Base-by-base conservation (phyloP, 306 rosid genomes). In the Prinsepia uniflora region DNA sequence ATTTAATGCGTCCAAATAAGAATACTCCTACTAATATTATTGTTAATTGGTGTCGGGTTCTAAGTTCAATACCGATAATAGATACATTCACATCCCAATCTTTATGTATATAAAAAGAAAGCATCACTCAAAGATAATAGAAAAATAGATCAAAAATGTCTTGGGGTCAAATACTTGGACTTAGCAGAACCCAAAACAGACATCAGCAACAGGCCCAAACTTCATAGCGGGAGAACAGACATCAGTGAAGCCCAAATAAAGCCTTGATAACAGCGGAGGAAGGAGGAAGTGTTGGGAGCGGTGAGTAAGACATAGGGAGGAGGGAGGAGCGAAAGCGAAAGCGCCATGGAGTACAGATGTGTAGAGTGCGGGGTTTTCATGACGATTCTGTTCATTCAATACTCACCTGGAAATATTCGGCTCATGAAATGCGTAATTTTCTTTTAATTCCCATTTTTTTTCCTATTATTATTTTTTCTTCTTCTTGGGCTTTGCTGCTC, bases 341-440 rank as follows among this genome's bases (percentile, higher is more conserved):
- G 75, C 79, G 78, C 69, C 67, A 86, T 80, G 75, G 76, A 79
- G 67, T 81, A 86, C 72, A 83, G 83, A 76, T 90, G 98, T 69
- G 92, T 94, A 40, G 87, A 84, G 76, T 90, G 98, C 58, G 92
- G 88, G 10, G 83, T 65, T 39, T 49, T 73, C 47, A 84, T 84
- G 72, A 83, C 75, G 67, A 75, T 86, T 41, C 86, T 91, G 66
- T 91, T 86, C 76, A 79, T 94, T 30, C 95, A 90, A 71, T 94
- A 90, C 81, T 91, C 97, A 39, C 92, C 95, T 1, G 97, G 96
- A 14, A 94, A 94, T 77, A 90, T 91, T 64, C 96, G 90, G 17
- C 86, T 94, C 70, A 86, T 91, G 90, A 94, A 94, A 91, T 94
- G 98, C 49, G 97, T 94, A 84, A 65, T 74, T 56, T 65, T 19